Evolutionary conservation across 352 stramenopile genomes (phyloP).

Genomic region (Pythium plurisporium): DNA sequence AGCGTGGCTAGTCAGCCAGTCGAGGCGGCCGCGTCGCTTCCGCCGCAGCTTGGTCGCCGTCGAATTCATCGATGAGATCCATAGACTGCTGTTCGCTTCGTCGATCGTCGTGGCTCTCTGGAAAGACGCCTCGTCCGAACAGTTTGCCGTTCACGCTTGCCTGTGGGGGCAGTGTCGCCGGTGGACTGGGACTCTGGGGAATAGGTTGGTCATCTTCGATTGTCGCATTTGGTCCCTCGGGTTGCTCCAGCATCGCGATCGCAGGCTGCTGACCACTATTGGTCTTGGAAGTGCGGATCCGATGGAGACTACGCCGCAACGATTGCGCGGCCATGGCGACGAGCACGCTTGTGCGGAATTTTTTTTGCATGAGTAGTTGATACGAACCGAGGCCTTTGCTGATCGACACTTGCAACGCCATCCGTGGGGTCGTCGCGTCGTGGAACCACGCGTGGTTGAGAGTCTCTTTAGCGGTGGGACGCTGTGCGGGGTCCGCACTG

Average conservation of each 20-base stretch:
- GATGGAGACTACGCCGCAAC: constrained; percentile 45
- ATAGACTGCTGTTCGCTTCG: constrained; percentile 16
- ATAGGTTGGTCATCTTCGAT: too few species aligned
- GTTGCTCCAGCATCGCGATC: too few species aligned
- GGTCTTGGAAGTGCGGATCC: constrained; percentile 29
- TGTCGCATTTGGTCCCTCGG: too few species aligned
- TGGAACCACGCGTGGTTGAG: constrained; percentile 49
- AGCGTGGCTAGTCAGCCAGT: neutral
- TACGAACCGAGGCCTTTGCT: constrained; percentile 50
- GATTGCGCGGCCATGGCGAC: constrained; percentile 51
- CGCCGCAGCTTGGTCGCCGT: neutral
- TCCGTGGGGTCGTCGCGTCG: constrained; percentile 35
- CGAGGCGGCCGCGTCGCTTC: neutral
- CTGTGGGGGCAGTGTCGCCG: too few species aligned
- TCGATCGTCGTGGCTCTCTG: neutral
- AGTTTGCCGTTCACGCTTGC: constrained; percentile 1
- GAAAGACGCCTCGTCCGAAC: neutral
- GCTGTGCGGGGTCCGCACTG: constrained; percentile 21
- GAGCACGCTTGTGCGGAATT: constrained; percentile 62
- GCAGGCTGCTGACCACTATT: neutral
- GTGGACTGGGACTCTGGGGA: too few species aligned
- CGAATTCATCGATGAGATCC: constrained; percentile 22
- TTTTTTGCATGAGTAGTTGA: constrained; percentile 51
- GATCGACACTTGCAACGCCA: constrained; percentile 45
- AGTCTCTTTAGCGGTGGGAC: constrained; percentile 32